Base-by-base conservation (phyloP, 2,329 filamentous ascomycete genomes). In the Meredithiella fracta region DNA sequence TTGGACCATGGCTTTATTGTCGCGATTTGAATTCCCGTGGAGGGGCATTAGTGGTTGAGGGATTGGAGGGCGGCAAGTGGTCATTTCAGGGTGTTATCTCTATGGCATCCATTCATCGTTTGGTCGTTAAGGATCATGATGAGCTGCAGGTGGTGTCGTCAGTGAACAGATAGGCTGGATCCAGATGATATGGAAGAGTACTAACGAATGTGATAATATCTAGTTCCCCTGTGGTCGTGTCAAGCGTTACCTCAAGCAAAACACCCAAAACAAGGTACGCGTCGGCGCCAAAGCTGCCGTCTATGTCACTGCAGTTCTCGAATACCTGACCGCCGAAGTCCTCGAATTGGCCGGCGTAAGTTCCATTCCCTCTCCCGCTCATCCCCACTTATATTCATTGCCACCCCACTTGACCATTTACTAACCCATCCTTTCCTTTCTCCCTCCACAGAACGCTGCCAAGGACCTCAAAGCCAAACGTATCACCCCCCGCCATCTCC, bases 381-480 rank as follows among this genome's bases (percentile, higher is more conserved):
- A 44, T n/a, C 40, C 17, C 40, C n/a, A n/a, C n/a, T n/a, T n/a
- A n/a, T 22, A 2, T n/a, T 20, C n/a, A 8, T 44, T 44, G 17
- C 17, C 40, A 7, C 40, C 20, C 40, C 11, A 17, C 11, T 44
- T 22, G 20, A 44, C n/a, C 15, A 44, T 44, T 17, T 22, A 38
- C 40, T 22, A 17, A 44, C 40, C 7, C 15, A 44, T 7, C 15
- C 15, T 3, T n/a, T n/a, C 22, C n/a, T 22, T 54, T 23, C 17
- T n/a, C 25, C 15, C 20, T 14, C 37, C 47, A 15, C 65, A 84
- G 80, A 98, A 98, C 70, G 92, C 92, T 55, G 92, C 92, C 71
- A 97, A 97, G 79, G 92, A 98, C 71, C 85, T 97, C 68, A 98
- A 97, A 74, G 92, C 97, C 74, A 98, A 97, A 83, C 92, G 92